Percentiles rank a stretch among this genome's conserved stretches.
Evolutionary conservation across 208 protist genomes (phyloP).

Genomic region (Trichomonas gallinae): DNA sequence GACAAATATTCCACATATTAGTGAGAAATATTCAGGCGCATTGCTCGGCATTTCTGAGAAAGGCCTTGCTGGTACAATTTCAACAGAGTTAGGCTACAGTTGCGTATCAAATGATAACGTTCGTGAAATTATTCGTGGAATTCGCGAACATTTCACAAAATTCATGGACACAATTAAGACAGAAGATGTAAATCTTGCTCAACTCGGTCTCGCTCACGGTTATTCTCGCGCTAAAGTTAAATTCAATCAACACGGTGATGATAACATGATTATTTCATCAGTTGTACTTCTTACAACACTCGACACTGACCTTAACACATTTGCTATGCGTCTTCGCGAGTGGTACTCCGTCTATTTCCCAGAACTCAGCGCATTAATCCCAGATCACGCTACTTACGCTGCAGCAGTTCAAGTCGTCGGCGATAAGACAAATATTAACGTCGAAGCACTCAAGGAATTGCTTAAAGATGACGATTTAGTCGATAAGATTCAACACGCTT

Average conservation of each 20-base stretch:
- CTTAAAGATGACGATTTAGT: neutral
- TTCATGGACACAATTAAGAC: constrained; percentile 27
- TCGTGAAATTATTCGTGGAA: constrained; percentile 70
- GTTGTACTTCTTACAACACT: constrained; percentile 91
- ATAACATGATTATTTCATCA: constrained; percentile 97
- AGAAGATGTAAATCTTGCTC: constrained; percentile 73
- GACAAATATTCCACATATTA: constrained; percentile 49
- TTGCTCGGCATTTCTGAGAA: constrained; percentile 77
- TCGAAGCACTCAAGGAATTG: neutral
- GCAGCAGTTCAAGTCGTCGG: constrained; percentile 67
- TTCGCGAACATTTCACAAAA: constrained; percentile 78
- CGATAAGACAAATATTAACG: neutral
- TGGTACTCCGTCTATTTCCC: constrained; percentile 88
- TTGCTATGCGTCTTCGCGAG: constrained; percentile 78
- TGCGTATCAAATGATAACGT: constrained; percentile 61
- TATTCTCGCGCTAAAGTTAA: constrained; percentile 95
- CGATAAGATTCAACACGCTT: constrained; percentile 59
- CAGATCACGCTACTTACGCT: constrained; percentile 81
- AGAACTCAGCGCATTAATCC: constrained; percentile 84
- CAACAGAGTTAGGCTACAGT: constrained; percentile 57
- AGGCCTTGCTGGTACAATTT: constrained; percentile 76
- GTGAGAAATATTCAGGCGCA: constrained; percentile 53
- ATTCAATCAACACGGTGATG: constrained; percentile 91
- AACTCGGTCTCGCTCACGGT: constrained; percentile 89
- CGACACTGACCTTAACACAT: constrained; percentile 99